Conservation (phyloP, 192 early-diverging fungal species). For the Linderina pennispora region DNA sequence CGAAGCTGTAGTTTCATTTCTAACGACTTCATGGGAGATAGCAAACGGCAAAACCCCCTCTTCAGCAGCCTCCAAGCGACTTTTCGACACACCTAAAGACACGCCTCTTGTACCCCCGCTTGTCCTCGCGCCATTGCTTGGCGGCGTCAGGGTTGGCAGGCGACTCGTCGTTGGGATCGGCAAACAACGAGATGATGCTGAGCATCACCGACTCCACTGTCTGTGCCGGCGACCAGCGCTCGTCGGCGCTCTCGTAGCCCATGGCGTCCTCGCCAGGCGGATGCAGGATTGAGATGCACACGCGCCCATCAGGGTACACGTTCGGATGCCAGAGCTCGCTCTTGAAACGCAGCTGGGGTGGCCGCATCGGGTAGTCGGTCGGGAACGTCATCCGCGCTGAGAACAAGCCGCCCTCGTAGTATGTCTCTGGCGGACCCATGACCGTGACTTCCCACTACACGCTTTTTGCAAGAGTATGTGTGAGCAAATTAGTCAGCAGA, state of each 20-base stretch:
- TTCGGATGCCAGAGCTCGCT: slow-evolving; percentile 95
- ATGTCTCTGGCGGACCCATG: slow-evolving; percentile 79
- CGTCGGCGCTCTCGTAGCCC: slow-evolving; percentile 84
- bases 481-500: no score
- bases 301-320: slow-evolving; percentile 82
- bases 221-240: slow-evolving; percentile 95
- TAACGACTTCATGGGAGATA: no score
- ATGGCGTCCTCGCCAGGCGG: slow-evolving; percentile 81
- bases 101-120: slow-evolving; percentile 64
- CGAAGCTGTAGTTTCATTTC: no score
- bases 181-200: slow-evolving; percentile 88
- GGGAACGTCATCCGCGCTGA: slow-evolving; percentile 73
- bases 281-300: slow-evolving; percentile 95
- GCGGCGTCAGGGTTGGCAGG: slow-evolving; percentile 95
- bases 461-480: not conserved
- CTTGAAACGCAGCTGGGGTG: slow-evolving; percentile 82
- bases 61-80: slow-evolving; percentile 35
- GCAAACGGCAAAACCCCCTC: no score
- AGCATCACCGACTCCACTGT: slow-evolving; percentile 90
- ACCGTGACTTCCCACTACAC: slow-evolving; percentile 84
- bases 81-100: slow-evolving; percentile 57
- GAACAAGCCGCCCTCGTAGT: slow-evolving; percentile 95
- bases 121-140: slow-evolving; percentile 75
- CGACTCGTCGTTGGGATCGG: slow-evolving; percentile 87
- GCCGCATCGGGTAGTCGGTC: slow-evolving; percentile 74